Base-by-base conservation (phyloP, 2,329 filamentous ascomycete species). In the Cladosporium colombiae region DNA sequence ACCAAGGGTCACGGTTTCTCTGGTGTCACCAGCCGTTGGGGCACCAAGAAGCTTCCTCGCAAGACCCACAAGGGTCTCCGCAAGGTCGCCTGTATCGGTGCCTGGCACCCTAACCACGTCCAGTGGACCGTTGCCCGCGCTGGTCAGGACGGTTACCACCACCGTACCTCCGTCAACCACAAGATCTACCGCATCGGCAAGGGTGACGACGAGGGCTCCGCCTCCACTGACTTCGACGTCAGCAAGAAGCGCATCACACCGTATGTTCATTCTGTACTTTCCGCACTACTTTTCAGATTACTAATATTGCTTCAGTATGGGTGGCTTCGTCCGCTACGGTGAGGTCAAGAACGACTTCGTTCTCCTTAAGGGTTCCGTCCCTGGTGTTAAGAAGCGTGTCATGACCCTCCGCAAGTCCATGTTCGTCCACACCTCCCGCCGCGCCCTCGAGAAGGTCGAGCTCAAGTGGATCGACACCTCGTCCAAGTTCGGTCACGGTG, bases 61-160 rank as follows among this genome's bases (percentile, higher is more conserved):
- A 99, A 99, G 93, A 99, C 95, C 70, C 95, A 99, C 91, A 99
- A 99, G 91, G 95, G 95, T 97, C 93, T 99, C 80, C 91, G 95
- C 80, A 99, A 99, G 91, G 94, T 99, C 78, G 95, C 95, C 81
- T 99, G 95, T 97, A 99, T 99, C 83, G 95, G 95, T 91, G 95
- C 95, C 78, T 99, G 95, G 95, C 95, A 99, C 88, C 95, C 95
- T 81, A 93, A 91, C 84, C 95, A 99, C 92, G 95, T 99, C 84
- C 95, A 99, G 88, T 99, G 95, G 95, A 99, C 95, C 82, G 95
- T 99, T 86, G 95, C 94, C 81, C 95, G 95, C 91, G 95, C 95
- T 74, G 95, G 95, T 97, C 95, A 99, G 87, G 89, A 89, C 84
- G 95, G 95, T 88, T 99, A 99, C 90, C 95, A 99, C 84, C 95